Percentiles rank a stretch among this genome's conserved stretches.
phyloP scores from a whole-genome alignment of 441 rosid genomes.

The Geranium incanum region DNA sequence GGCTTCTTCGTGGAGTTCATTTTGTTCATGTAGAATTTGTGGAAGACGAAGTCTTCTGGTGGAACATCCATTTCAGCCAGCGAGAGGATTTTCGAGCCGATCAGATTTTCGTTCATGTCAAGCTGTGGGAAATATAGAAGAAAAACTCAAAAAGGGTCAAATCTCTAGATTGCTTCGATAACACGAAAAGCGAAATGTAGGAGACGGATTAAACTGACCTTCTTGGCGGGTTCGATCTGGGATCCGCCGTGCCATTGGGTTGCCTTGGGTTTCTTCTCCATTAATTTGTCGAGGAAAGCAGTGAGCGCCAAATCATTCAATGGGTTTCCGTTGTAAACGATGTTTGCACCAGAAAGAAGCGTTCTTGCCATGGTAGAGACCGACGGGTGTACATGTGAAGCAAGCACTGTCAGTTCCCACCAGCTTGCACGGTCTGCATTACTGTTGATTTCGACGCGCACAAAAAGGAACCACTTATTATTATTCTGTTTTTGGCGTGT shows the following conservation, averaged over 20 bases:
- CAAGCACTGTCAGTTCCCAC: constrained; percentile 91
- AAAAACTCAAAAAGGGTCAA: not conserved
- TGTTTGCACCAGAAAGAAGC: constrained; percentile 75
- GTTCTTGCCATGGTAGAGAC: constrained; percentile 96
- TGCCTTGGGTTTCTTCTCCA: constrained; percentile 94
- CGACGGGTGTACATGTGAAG: constrained; percentile 88
- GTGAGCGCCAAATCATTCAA: constrained; percentile 62
- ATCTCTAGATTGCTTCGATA: not conserved
- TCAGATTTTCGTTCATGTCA: constrained; percentile 66
- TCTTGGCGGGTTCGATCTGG: constrained; percentile 88
- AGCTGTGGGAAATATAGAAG: constrained; percentile 35
- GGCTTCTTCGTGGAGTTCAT: constrained; percentile 52
- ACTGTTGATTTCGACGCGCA: constrained; percentile 33
- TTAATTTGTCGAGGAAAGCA: constrained; percentile 89
- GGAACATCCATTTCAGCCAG: constrained; percentile 78
- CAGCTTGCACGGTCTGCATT: constrained; percentile 79
- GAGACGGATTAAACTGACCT: constrained; percentile 36
- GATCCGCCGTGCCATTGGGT: constrained; percentile 93
- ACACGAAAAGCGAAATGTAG: not conserved
- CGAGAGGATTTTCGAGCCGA: constrained; percentile 71
- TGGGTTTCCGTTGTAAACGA: constrained; percentile 89
- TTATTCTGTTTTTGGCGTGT: not conserved
- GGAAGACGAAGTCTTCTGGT: constrained; percentile 86
- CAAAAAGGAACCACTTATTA: not conserved
- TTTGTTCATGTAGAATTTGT: constrained; percentile 77